Percentiles rank a stretch among this genome's conserved stretches.
Conservation (phyloP, 306 rosid species). For the Castanea sativa region DNA sequence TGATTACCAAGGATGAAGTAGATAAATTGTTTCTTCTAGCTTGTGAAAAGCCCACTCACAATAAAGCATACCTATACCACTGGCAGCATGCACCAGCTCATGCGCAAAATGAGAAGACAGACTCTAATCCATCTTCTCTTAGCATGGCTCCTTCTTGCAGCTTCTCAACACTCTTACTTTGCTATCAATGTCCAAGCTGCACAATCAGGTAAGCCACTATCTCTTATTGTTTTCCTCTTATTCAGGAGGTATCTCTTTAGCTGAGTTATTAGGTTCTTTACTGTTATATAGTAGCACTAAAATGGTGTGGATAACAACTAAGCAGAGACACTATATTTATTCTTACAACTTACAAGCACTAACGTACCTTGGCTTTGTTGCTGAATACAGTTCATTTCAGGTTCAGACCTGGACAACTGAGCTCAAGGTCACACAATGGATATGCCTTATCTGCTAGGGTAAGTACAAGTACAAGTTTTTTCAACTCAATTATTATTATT, state of each 20-base stretch:
- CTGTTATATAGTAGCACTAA: neutral
- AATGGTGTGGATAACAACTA: neutral
- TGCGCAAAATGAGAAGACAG: slow-evolving; percentile 51
- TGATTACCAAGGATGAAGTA: slow-evolving; percentile 42
- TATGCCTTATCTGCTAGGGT: slow-evolving; percentile 44
- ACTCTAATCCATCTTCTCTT: slow-evolving; percentile 41
- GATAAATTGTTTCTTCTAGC: slow-evolving; percentile 20
- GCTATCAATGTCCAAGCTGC: slow-evolving; percentile 33
- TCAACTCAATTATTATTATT: neutral
- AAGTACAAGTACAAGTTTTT: slow-evolving; percentile 1
- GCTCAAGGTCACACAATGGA: slow-evolving; percentile 32
- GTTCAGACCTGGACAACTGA: slow-evolving; percentile 35
- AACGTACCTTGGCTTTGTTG: slow-evolving; percentile 4
- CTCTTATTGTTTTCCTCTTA: neutral
- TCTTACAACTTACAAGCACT: slow-evolving; percentile 14
- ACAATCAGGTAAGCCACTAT: slow-evolving; percentile 50
- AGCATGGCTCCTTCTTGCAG: slow-evolving; percentile 49
- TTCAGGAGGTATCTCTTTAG: neutral
- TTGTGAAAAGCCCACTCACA: slow-evolving; percentile 21
- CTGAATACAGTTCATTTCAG: slow-evolving; percentile 49
- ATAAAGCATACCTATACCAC: slow-evolving; percentile 27
- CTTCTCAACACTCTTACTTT: slow-evolving; percentile 41
- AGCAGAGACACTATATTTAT: slow-evolving; percentile 5
- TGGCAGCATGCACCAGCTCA: slow-evolving; percentile 23
- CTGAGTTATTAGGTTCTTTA: neutral